Evolutionary conservation across 495 filamentous ascomycete species (phyloP).

Genomic region (Chaetomium fimeti): DNA sequence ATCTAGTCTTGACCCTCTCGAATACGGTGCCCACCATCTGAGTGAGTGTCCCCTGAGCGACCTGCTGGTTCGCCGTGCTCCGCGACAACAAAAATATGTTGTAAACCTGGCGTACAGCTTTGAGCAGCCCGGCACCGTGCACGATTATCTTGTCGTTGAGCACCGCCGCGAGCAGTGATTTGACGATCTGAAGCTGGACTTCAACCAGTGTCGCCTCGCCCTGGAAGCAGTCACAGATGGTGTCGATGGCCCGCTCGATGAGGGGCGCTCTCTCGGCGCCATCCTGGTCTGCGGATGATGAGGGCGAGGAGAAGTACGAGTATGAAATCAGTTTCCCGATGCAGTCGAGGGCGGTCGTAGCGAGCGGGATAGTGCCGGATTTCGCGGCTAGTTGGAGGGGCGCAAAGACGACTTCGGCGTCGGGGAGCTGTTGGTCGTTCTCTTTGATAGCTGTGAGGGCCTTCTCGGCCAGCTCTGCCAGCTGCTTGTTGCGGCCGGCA

Average conservation of each 20-base stretch:
- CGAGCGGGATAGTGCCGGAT: constrained; percentile 74
- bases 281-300: constrained; percentile 47
- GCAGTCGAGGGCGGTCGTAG: constrained; percentile 90
- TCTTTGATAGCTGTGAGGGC: constrained; percentile 81
- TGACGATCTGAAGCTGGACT: constrained; percentile 96
- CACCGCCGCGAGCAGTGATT: constrained; percentile 91
- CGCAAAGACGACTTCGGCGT: constrained; percentile 88
- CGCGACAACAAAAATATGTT: constrained; percentile 96
- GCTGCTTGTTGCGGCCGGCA: constrained; percentile 72
- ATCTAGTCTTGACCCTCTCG: constrained; percentile 82
- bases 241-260: constrained; percentile 97
- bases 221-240: constrained; percentile 98
- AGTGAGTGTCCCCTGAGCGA: constrained; percentile 92
- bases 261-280: constrained; percentile 56
- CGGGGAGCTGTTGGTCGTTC: constrained; percentile 64
- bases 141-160: constrained; percentile 98
- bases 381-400: constrained; percentile 86
- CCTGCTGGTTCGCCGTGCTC: constrained; percentile 87
- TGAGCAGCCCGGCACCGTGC: constrained; percentile 92
- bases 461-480: constrained; percentile 74
- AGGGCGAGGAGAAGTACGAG: constrained; percentile 87
- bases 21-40: constrained; percentile 99
- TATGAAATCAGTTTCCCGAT: constrained; percentile 99
- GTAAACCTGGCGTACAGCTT: constrained; percentile 98
- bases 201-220: constrained; percentile 87